Conservation (phyloP, 2,329 filamentous ascomycete genomes). For the Teratosphaeriaceae sp. region DNA sequence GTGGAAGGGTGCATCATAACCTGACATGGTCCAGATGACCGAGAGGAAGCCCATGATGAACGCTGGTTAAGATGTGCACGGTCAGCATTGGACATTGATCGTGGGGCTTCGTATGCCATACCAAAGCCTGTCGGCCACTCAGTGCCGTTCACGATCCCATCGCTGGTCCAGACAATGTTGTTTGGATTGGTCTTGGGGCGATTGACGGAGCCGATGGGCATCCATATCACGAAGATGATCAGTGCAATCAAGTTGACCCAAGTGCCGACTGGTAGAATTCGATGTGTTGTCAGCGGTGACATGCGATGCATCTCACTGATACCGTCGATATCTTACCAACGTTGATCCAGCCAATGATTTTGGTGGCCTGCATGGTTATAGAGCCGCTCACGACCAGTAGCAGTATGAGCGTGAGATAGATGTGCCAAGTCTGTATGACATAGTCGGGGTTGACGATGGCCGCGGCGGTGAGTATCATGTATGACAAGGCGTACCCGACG, state of each 20-base stretch:
- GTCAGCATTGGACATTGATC: background rate
- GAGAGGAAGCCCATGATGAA: conserved; percentile 37
- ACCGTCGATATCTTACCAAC: too few relatives aligned
- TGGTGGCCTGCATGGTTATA: conserved; percentile 31
- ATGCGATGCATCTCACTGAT: too few relatives aligned
- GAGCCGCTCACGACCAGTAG: conserved; percentile 28
- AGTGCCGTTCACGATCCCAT: conserved; percentile 20
- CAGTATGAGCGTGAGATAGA: conserved; percentile 28
- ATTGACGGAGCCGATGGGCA: conserved; percentile 26
- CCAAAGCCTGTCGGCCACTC: conserved; percentile 27
- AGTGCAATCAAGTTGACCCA: conserved; percentile 26
- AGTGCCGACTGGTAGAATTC: too few relatives aligned
- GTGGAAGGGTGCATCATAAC: conserved; percentile 29
- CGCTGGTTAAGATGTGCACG: conserved; percentile 2
- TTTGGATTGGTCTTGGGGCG: conserved; percentile 21
- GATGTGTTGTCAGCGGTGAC: too few relatives aligned
- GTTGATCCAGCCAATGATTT: conserved; percentile 25
- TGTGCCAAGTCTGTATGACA: conserved; percentile 27
- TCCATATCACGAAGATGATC: conserved; percentile 33
- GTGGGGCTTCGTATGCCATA: background rate
- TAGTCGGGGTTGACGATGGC: conserved; percentile 30
- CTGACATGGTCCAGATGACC: conserved; percentile 28
- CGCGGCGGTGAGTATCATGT: conserved; percentile 30
- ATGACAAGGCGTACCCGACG: conserved; percentile 30
- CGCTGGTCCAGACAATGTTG: conserved; percentile 13